Evolutionary conservation across 208 protist genomes (phyloP), one percentile per base, ranked within the genome.

Genomic region (Leishmania lainsoni): DNA sequence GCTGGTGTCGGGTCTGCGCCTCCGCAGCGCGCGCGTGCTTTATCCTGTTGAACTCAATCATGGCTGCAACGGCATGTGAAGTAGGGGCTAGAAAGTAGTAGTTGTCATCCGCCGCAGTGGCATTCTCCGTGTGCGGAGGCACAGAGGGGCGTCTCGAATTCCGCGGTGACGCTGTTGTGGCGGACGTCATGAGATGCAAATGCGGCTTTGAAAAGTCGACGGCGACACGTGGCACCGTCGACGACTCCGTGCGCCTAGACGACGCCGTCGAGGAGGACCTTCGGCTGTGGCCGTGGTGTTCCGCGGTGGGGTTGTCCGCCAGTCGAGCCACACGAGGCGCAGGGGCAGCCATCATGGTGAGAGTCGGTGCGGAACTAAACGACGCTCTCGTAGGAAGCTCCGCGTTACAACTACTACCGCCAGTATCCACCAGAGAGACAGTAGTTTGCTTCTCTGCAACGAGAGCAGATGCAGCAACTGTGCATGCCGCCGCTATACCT

Each of bases 51-150:
- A 92, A 58, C 29, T 85, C 74, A 16, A 82, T 74, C 26, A 54
- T 58, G 16, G 91, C 86, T 10, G 76, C 82, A 29, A 84, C 52
- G 14, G 86, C 73, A 80, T 94, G 91, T 20, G 79, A 76, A 10
- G 73, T 86, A 5, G 91, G 91, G 10, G 74, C 39, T 8, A 94
- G 80, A 39, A 94, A 94, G 80, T 94, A 94, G 39, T 89, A 80
- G 26, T 90, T 86, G 58, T 87, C 83, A n/a, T 85, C 84, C 14
- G 45, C 78, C 1, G 45, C 77, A 22, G 16, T 48, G 35, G 51
- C 20, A 42, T 9, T 9, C 12, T 1, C n/a, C 3, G 71, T 14
- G 71, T 22, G 29, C 71, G 51, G 71, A 52, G 69, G 10, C 45
- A 45, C 5, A 52, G 69, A 26, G 45, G 3, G 4, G 3, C 16